Evolutionary conservation across 768 basidiomycete genomes (phyloP), one percentile per base, ranked within the genome.

Genomic region (Hericium coralloides): DNA sequence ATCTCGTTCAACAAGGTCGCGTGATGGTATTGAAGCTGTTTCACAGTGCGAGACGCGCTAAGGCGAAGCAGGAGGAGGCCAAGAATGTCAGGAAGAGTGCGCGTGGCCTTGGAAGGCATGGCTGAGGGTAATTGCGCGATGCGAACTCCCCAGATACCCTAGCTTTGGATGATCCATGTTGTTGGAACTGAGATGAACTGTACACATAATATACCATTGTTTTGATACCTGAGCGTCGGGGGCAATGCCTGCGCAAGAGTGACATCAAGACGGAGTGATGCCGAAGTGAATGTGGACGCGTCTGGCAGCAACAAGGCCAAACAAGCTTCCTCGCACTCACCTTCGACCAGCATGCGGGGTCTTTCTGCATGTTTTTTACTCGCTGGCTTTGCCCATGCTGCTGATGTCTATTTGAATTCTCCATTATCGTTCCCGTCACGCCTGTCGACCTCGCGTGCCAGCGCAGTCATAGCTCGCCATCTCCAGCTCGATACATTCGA

Each of bases 401-500:
- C 60, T 12, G 52, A 61, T 41, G 45, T 63, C 6, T 63, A 61
- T 47, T 43, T 58, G 2, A 52, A 59, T 22, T 60, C 62, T 31
- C 50, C 26, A 5, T 26, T 58, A 26, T 1, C 4, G 12, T 23
- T 38, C 22, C 7, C 38, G 5, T 52, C 43, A 18, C 37, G 15
- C 4, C 20, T 56, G 25, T 47, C 55, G 36, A 49, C 50, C n/a
- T 52, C 52, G 12, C 6, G 52, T 52, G 84, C 84, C 45, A 82
- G 77, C 62, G 75, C 80, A 38, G 80, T 75, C 6, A 72, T 91
- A 36, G 79, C 86, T 18, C 80, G 78, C 54, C 87, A 90, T 67
- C 77, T 90, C 12, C 82, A 84, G n/a, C 76, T 89, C 5, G 88
- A 89, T 63, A 70, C 70, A 18, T 83, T 84, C 61, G 84, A 87